Conservation (phyloP, 768 basidiomycete genomes). For the Boletus subparvulus region DNA sequence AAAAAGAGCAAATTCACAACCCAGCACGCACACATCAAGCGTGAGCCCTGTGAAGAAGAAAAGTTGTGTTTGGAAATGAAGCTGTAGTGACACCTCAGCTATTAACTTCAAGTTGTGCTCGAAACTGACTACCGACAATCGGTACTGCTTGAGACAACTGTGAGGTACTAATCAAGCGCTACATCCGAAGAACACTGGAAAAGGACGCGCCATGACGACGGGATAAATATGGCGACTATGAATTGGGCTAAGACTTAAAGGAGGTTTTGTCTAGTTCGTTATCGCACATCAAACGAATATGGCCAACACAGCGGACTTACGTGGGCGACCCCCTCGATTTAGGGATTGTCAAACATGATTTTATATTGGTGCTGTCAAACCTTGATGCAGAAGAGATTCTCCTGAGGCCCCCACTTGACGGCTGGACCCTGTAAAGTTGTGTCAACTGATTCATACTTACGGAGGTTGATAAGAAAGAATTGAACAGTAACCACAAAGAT, state of each 20-base stretch:
- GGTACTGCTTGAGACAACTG: neutral
- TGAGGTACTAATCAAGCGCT: neutral
- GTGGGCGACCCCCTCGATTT: slow-evolving; percentile 20
- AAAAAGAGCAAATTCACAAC: slow-evolving; percentile 10
- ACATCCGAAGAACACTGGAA: slow-evolving; percentile 1
- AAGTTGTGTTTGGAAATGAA: neutral
- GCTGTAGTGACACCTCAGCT: neutral
- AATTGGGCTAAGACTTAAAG: neutral
- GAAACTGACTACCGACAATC: neutral
- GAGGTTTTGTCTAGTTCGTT: slow-evolving; percentile 7
- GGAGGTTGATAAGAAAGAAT: slow-evolving; percentile 24
- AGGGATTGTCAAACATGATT: slow-evolving; percentile 17
- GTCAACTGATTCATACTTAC: slow-evolving; percentile 23
- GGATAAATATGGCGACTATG: slow-evolving; percentile 10
- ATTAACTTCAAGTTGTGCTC: neutral
- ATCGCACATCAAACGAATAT: slow-evolving; percentile 12
- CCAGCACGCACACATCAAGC: slow-evolving; percentile 1
- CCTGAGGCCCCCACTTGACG: slow-evolving; percentile 20
- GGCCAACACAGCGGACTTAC: slow-evolving; percentile 17
- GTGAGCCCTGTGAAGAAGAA: neutral
- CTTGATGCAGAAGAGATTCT: slow-evolving; percentile 15
- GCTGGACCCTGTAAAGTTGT: slow-evolving; percentile 23
- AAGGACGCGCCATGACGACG: slow-evolving; percentile 17
- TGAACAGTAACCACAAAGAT: slow-evolving; percentile 16
- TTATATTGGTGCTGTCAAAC: slow-evolving; percentile 28